A percentile compares a stretch with the other conserved stretches of the same genome.
Conservation (phyloP, 2,329 filamentous ascomycete species). For the Apiospora aurea region DNA sequence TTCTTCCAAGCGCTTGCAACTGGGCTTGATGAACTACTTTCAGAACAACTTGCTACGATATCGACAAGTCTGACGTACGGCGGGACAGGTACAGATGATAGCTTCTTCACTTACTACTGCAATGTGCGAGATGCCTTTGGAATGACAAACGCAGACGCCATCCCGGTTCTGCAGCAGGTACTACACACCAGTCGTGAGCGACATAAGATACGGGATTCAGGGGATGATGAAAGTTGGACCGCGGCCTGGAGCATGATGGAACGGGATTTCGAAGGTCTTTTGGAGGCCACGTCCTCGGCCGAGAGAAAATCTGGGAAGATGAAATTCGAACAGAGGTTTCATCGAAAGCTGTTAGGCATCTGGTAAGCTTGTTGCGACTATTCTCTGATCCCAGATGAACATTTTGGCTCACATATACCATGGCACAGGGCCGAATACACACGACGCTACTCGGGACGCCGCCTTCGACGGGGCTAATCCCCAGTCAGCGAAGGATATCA, state of each 20-base stretch:
- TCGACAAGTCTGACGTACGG: background rate
- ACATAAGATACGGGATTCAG: background rate
- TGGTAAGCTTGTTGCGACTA: background rate
- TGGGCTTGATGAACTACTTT: background rate
- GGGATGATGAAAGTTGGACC: background rate
- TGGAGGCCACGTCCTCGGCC: background rate
- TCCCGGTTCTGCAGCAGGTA: slow-evolving; percentile 19
- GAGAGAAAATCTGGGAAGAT: background rate
- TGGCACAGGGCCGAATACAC: background rate
- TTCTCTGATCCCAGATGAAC: background rate
- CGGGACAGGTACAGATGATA: background rate
- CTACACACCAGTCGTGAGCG: background rate
- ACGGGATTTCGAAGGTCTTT: background rate
- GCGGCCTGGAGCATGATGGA: background rate
- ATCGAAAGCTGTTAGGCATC: background rate
- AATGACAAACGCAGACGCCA: slow-evolving; percentile 25
- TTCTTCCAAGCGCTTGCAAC: background rate
- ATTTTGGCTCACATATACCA: background rate
- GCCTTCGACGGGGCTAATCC: background rate
- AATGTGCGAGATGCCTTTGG: slow-evolving; percentile 29
- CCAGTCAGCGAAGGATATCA: background rate
- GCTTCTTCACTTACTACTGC: slow-evolving; percentile 28
- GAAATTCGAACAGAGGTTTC: background rate
- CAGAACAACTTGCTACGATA: background rate
- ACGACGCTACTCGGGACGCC: background rate